Evolutionary conservation across 805 yeast genomes (phyloP), one percentile per base, ranked within the genome.

Genomic region (Kuraishia floccosa): DNA sequence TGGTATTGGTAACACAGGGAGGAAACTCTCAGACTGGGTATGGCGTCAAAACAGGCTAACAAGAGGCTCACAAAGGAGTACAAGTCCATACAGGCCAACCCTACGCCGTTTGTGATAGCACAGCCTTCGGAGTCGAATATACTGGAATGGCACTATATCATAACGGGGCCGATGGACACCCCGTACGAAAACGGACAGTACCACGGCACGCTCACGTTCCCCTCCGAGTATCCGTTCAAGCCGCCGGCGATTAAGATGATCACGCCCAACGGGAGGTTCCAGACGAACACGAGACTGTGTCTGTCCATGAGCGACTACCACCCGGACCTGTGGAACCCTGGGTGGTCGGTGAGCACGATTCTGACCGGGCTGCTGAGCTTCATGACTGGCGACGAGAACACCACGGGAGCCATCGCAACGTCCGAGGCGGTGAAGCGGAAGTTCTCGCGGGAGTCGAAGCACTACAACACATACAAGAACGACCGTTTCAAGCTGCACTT

Each of bases 311-410:
- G 93, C 45, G 96, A 87, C 56, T 87, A 74, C 52, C 97, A 87
- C 44, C 96, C 95, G 3, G 91, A 86, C 51, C 61, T 80, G 1
- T 87, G 97, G 97, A 86, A 87, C 52, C 96, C 97, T 1, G 85
- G 94, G 5, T 87, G 96, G 96, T 76, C 86, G 27, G 96, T 87
- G 17, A 64, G 84, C 21, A 86, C 96, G 0, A 87, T 87, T 15
- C 63, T 87, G 42, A 82, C 77, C 9, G 97, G 96, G 0, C 59
- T 87, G 23, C 60, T 87, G 40, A 83, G 94, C 49, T 87, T 87
- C 47, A 87, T 87, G 97, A 84, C 94, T 1, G 78, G 91, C 7
- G 71, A 72, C 36, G 96, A 87, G 42, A 58, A 68, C 17, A 83
- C 96, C 2, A 78, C 95, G 0, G 96, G 96, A 0, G 75, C 89